Conservation (phyloP, 148 eudicot genomes). For the Cornus florida region DNA sequence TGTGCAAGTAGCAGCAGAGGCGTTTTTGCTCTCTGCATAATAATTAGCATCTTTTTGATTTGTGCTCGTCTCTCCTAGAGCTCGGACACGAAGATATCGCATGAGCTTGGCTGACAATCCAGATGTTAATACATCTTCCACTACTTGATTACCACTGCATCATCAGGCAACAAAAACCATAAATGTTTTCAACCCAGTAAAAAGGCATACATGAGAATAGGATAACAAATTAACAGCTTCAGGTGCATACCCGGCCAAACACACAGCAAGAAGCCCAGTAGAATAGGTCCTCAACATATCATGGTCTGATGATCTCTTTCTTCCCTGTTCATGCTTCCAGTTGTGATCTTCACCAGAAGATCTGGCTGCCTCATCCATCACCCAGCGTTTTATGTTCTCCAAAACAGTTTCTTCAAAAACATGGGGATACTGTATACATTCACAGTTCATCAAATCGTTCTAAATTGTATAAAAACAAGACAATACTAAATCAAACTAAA, state of each 20-base stretch:
- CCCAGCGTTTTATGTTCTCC: constrained; percentile 83
- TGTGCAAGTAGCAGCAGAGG: constrained; percentile 28
- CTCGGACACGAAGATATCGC: constrained; percentile 81
- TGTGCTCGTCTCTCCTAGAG: constrained; percentile 59
- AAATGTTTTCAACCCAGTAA: not conserved
- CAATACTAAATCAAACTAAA: not conserved
- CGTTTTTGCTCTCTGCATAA: constrained; percentile 47
- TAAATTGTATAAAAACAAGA: constrained; percentile 3
- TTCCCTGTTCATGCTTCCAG: constrained; percentile 58
- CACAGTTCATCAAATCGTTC: constrained; percentile 8
- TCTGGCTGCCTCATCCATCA: constrained; percentile 59
- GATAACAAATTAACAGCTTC: not conserved
- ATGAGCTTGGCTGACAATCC: constrained; percentile 89
- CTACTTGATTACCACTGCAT: constrained; percentile 83
- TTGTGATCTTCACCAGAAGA: constrained; percentile 43
- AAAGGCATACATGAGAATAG: not conserved
- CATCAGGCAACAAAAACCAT: constrained; percentile 12
- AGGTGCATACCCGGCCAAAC: constrained; percentile 70
- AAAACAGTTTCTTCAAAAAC: constrained; percentile 88
- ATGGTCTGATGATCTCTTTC: constrained; percentile 56
- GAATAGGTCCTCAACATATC: constrained; percentile 92
- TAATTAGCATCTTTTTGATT: constrained; percentile 58
- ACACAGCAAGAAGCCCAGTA: constrained; percentile 87
- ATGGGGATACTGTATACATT: constrained; percentile 76
- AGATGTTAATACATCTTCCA: constrained; percentile 89